Percentiles rank a stretch among this genome's conserved stretches.
Evolutionary conservation across 176 grass and related monocot species (phyloP).

Genomic region (Tillandsia leiboldiana): DNA sequence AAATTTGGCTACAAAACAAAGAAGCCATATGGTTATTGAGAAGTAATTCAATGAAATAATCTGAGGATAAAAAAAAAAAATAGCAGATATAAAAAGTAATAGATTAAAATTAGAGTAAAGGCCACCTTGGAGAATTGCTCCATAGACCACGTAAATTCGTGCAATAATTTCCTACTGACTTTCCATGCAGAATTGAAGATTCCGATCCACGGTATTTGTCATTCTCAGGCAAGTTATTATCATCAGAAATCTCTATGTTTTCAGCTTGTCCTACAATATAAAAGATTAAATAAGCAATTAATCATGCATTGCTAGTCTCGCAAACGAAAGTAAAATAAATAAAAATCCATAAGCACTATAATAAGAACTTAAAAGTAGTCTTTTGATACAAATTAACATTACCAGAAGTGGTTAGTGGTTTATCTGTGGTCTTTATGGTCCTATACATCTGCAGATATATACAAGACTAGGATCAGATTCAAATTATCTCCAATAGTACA

Average conservation of each 20-base stretch:
- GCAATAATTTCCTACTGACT: slow-evolving; percentile 27
- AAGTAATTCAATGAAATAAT: slow-evolving; percentile 2
- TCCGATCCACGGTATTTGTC: slow-evolving; percentile 50
- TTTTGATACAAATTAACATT: not conserved
- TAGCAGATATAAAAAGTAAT: not conserved
- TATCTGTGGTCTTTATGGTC: slow-evolving; percentile 91
- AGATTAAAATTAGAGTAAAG: no score
- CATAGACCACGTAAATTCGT: slow-evolving; percentile 46
- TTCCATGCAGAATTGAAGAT: slow-evolving; percentile 48
- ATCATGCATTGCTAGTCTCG: not conserved
- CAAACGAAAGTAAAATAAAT: not conserved
- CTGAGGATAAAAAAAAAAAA: not conserved
- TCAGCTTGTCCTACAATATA: slow-evolving; percentile 45
- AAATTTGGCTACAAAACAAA: no score
- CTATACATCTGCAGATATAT: slow-evolving; percentile 69
- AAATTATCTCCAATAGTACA: not conserved
- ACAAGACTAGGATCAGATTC: not conserved
- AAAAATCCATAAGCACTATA: not conserved
- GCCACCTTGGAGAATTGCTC: slow-evolving; percentile 69
- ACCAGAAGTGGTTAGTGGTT: slow-evolving; percentile 46
- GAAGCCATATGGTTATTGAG: not conserved
- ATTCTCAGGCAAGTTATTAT: slow-evolving; percentile 31
- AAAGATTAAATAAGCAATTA: slow-evolving; percentile 4
- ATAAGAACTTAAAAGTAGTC: not conserved
- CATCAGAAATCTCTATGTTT: slow-evolving; percentile 56